Percentiles rank a stretch among this genome's conserved stretches.
These are phyloP conservation scores for Alternaria dauci DNA, from an alignment of 2,329 filamentous ascomycete genomes.

Conservation along the genomic window DNA sequence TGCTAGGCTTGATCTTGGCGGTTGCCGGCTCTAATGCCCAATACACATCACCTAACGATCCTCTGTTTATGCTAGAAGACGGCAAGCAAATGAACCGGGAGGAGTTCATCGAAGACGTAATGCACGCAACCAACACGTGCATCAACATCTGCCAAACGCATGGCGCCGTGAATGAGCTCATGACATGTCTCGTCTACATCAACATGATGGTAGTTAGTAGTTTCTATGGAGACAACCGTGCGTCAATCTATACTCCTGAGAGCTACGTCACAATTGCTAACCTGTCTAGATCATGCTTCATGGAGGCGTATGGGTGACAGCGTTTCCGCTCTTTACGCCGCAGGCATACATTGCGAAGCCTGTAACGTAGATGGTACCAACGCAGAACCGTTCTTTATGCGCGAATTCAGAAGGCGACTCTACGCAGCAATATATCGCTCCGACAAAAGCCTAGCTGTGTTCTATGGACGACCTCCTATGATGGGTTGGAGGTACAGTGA, in stretches of 20 bases:
- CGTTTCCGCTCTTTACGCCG: slow-evolving; percentile 39
- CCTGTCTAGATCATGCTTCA: slow-evolving; percentile 43
- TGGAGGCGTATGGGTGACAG: slow-evolving; percentile 46
- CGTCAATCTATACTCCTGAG: slow-evolving; percentile 9
- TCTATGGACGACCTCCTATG: slow-evolving; percentile 49
- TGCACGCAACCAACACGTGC: slow-evolving; percentile 47
- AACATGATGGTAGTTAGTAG: slow-evolving; percentile 45
- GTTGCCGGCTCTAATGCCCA: slow-evolving; percentile 43
- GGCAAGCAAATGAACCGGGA: slow-evolving; percentile 43
- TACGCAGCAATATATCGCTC: slow-evolving; percentile 42
- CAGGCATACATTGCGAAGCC: slow-evolving; percentile 49
- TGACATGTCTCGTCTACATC: slow-evolving; percentile 45
- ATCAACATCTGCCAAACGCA: slow-evolving; percentile 48
- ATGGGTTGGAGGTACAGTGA: slow-evolving; percentile 47
- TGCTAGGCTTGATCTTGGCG: slow-evolving; percentile 40
- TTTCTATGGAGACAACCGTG: slow-evolving; percentile 49
- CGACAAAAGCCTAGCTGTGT: slow-evolving; percentile 47
- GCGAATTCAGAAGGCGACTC: slow-evolving; percentile 41
- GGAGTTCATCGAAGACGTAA: slow-evolving; percentile 45
- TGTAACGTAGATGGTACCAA: slow-evolving; percentile 28
- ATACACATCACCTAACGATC: slow-evolving; percentile 41
- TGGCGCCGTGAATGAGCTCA: slow-evolving; percentile 48
- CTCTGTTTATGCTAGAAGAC: slow-evolving; percentile 43
- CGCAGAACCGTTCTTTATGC: slow-evolving; percentile 41
- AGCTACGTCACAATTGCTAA: slow-evolving; percentile 2